Evolutionary conservation across 176 grass and related monocot species (phyloP), one percentile per base, ranked within the genome.

Genomic region (Areca catechu): DNA sequence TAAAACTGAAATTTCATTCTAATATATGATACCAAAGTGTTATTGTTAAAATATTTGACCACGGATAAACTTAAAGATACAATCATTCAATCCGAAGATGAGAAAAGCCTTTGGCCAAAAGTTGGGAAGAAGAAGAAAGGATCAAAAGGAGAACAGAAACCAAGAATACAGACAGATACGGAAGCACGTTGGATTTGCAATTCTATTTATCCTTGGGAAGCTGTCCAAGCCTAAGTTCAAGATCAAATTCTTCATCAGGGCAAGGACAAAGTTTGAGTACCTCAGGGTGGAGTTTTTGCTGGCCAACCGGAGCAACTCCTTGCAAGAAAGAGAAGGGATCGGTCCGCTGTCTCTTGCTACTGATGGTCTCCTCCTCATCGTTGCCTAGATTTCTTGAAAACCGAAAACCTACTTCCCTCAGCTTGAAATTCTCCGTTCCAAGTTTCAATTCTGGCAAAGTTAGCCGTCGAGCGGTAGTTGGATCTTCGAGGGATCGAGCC

Each of bases 171-270:
- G 19, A 23, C 19, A 79, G n/a, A 53, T 16, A 17, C 19, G 61
- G 19, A 58, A 29, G 61, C 53, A 59, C 5, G 49, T 51, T 57
- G 20, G 25, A 54, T 19, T 37, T 21, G 53, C 24, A 24, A 14
- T 72, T 69, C 55, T 85, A 80, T 24, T 85, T 82, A 18, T 67
- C 5, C 71, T 79, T 77, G 56, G 74, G 75, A 7, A 68, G 19
- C 62, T 66, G 64, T 58, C 89, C 78, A 15, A 95, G 84, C 70
- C 81, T 80, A 65, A 95, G 89, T 56, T 95, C 89, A 57, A 95
- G 85, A 89, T 95, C 89, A 68, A 89, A 25, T 74, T 85, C 84
- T 64, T 95, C 81, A 34, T 62, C 24, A 22, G 77, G 59, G 25
- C 73, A 63, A 37, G 61, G 65, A 61, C 73, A 3, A 43, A 43